phyloP scores from a whole-genome alignment of 495 filamentous ascomycete genomes.

The Patellaria atrata region DNA sequence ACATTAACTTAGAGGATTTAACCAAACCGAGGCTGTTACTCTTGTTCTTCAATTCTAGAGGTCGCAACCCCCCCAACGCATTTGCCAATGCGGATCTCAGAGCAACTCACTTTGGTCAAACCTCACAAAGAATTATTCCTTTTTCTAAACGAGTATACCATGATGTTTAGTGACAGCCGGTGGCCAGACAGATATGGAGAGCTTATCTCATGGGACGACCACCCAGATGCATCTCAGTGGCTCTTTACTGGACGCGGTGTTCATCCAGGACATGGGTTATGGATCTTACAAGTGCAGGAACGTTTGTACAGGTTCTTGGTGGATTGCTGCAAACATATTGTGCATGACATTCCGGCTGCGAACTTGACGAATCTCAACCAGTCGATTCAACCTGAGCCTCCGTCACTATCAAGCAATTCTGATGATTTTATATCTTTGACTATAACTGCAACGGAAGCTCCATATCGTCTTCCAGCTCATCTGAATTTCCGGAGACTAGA shows the following conservation, averaged over 20 bases:
- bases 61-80: slow-evolving; percentile 28
- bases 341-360: slow-evolving; percentile 29
- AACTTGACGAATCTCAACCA: slow-evolving; percentile 12
- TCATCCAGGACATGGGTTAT: slow-evolving; percentile 31
- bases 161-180: slow-evolving; percentile 29
- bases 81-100: slow-evolving; percentile 31
- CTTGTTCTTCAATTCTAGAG: slow-evolving; percentile 36
- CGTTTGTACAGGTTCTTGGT: slow-evolving; percentile 32
- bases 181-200: slow-evolving; percentile 32
- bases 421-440: slow-evolving; percentile 22
- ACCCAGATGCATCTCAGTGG: slow-evolving; percentile 26
- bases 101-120: slow-evolving; percentile 19
- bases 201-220: slow-evolving; percentile 29
- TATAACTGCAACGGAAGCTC: slow-evolving; percentile 31
- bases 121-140: slow-evolving; percentile 22
- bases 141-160: slow-evolving; percentile 29
- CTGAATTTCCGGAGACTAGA: slow-evolving; percentile 31
- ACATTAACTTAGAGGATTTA: slow-evolving; percentile 46
- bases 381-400: slow-evolving; percentile 22
- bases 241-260: slow-evolving; percentile 19
- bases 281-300: slow-evolving; percentile 34
- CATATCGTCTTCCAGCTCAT: slow-evolving; percentile 30
- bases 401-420: slow-evolving; percentile 4
- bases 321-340: slow-evolving; percentile 26
- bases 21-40: slow-evolving; percentile 28